A percentile compares a stretch with the other conserved stretches of the same genome.
Conservation (phyloP, 2,329 filamentous ascomycete species). For the Onygena corvina region DNA sequence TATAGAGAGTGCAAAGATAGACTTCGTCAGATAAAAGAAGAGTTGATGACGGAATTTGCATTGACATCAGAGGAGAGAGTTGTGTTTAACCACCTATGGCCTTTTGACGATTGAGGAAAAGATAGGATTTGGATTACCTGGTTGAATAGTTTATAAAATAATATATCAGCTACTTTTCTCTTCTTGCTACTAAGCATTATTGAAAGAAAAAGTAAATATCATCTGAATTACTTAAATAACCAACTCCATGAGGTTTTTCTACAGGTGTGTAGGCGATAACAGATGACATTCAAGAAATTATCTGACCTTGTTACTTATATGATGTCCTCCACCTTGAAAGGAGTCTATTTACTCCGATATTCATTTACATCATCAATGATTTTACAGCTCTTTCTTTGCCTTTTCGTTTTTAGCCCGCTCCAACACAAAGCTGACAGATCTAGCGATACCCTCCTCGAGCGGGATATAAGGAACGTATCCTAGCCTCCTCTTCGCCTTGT, state of each 20-base stretch:
- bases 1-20: constrained; percentile 12
- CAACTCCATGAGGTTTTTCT: too few species aligned
- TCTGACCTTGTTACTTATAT: not conserved
- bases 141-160: too few species aligned
- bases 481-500: constrained; percentile 36
- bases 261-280: too few species aligned
- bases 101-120: constrained; percentile 10
- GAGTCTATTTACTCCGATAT: not conserved
- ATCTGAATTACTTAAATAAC: too few species aligned
- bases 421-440: constrained; percentile 34
- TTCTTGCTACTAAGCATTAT: too few species aligned
- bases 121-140: not conserved
- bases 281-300: too few species aligned
- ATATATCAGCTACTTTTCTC: too few species aligned
- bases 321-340: too few species aligned
- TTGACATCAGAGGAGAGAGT: constrained; percentile 5
- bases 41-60: constrained; percentile 8
- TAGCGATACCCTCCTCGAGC: constrained; percentile 37
- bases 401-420: constrained; percentile 23
- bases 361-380: not conserved
- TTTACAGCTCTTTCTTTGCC: constrained; percentile 32
- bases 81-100: constrained; percentile 10
- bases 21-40: constrained; percentile 8
- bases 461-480: constrained; percentile 36
- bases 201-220: too few species aligned